phyloP scores from a whole-genome alignment of 208 protist genomes.

The Trypanosoma theileri region DNA sequence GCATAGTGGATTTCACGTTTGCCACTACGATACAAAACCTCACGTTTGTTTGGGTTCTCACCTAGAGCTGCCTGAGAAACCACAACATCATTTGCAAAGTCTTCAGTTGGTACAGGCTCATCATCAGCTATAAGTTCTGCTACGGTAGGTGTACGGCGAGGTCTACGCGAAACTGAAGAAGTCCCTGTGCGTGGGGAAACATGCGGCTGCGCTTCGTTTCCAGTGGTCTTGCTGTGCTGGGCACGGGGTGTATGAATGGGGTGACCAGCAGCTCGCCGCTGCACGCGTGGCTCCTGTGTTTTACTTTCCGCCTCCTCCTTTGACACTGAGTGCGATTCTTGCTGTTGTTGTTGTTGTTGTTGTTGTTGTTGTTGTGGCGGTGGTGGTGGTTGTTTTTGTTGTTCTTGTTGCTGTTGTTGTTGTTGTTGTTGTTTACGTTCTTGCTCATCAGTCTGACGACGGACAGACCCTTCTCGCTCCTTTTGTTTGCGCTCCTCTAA shows the following conservation, averaged over 20 bases:
- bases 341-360: slow-evolving; percentile 24
- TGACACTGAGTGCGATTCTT: background rate
- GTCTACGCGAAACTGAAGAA: slow-evolving; percentile 31
- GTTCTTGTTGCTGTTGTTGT: slow-evolving; percentile 24
- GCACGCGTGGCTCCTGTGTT: slow-evolving; percentile 20
- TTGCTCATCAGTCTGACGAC: slow-evolving; percentile 13
- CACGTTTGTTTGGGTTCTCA: slow-evolving; percentile 86
- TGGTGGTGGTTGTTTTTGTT: slow-evolving; percentile 22
- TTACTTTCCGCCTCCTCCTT: background rate
- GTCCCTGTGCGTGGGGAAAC: slow-evolving; percentile 15
- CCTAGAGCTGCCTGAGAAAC: slow-evolving; percentile 71
- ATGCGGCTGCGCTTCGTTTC: slow-evolving; percentile 2
- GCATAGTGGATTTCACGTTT: slow-evolving; percentile 91
- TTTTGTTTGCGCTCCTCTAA: too few species aligned
- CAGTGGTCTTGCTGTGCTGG: slow-evolving; percentile 19
- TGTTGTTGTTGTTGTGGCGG: background rate
- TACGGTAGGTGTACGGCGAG: slow-evolving; percentile 45
- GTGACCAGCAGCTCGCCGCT: slow-evolving; percentile 45
- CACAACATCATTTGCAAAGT: slow-evolving; percentile 62
- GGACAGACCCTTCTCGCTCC: slow-evolving; percentile 1
- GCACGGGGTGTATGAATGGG: slow-evolving; percentile 56
- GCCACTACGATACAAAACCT: slow-evolving; percentile 85
- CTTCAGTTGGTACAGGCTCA: slow-evolving; percentile 55
- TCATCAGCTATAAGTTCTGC: slow-evolving; percentile 68
- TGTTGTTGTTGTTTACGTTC: background rate